Evolutionary conservation across 768 basidiomycete species (phyloP), one percentile per base, ranked within the genome.

Genomic region (Cyclocybe aegerita): DNA sequence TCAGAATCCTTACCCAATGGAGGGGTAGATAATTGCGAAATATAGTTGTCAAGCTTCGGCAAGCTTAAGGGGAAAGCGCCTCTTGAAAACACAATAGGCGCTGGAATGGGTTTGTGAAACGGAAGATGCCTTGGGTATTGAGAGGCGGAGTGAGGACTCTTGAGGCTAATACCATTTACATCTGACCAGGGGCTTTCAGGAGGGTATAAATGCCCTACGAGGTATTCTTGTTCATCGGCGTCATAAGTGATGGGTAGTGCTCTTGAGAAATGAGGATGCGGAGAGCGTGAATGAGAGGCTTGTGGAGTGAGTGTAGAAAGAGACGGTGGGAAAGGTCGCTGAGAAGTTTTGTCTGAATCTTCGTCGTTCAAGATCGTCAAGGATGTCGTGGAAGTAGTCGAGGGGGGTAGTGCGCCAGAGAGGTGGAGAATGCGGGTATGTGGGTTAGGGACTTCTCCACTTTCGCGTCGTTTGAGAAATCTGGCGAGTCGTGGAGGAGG

Each of bases 31-130:
- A 87, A 53, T 7, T 68, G 65, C 1, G 80, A 70, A n/a, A 89
- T 67, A 57, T 81, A 73, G 4, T 69, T 59, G 61, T 90, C 86
- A 43, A 90, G 75, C 39, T 77, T 70, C 1, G 87, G 85, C 9
- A 90, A 73, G 49, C 74, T 74, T 15, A 90, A 65, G 0, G 83
- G 79, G 5, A 76, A 71, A 2, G 86, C 82, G 54, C 73, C 64
- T n/a, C 81, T 73, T 33, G 80, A 66, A 60, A 90, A 87, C 2
- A 88, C 67, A 6, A 69, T 65, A 7, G 76, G 75, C 0, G 82
- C 81, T 12, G 86, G 75, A 7, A 86, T 60, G 36, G 85, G 80
- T 8, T 51, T 68, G 57, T 80, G 79, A 31, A 61, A 58, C 12
- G 10, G 41, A 29, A 50, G 42, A 14, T 36, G 42, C n/a, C 32